These are phyloP conservation scores for Salvia rosmarinus DNA, from an alignment of 257 asterid genomes.

Conservation along the genomic window DNA sequence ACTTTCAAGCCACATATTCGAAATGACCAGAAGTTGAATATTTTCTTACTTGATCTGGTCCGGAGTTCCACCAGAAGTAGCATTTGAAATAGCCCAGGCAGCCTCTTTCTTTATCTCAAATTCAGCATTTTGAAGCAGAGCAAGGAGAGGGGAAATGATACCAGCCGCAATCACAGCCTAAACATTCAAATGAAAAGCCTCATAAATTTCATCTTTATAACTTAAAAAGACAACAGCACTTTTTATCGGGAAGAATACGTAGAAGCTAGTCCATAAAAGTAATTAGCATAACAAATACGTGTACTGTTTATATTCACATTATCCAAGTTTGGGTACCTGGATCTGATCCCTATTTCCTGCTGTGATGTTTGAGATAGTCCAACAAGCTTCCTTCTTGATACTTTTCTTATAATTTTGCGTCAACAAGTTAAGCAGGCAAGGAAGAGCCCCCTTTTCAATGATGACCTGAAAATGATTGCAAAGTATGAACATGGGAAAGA, in stretches of 20 bases:
- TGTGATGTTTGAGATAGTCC: conserved; percentile 62
- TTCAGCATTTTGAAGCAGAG: conserved; percentile 53
- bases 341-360: conserved; percentile 59
- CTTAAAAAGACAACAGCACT: neutral
- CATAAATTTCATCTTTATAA: neutral
- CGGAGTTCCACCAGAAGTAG: conserved; percentile 55
- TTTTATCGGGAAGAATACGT: neutral
- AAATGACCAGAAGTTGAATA: neutral
- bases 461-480: conserved; percentile 43
- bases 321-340: conserved; percentile 35
- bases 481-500: neutral
- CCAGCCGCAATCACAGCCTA: conserved; percentile 57
- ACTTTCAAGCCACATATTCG: neutral
- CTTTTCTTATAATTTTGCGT: conserved; percentile 56
- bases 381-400: conserved; percentile 59
- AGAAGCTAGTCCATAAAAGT: neutral
- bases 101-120: conserved; percentile 61
- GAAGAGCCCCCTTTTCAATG: conserved; percentile 51
- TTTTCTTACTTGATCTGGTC: conserved; percentile 51
- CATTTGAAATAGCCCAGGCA: conserved; percentile 56
- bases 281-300: neutral
- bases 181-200: conserved; percentile 14
- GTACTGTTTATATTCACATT: neutral
- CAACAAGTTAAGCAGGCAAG: conserved; percentile 52
- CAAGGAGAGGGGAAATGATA: conserved; percentile 44